phyloP scores from a whole-genome alignment of 108 stramenopile genomes.

The Nitzschia inconspicua region DNA sequence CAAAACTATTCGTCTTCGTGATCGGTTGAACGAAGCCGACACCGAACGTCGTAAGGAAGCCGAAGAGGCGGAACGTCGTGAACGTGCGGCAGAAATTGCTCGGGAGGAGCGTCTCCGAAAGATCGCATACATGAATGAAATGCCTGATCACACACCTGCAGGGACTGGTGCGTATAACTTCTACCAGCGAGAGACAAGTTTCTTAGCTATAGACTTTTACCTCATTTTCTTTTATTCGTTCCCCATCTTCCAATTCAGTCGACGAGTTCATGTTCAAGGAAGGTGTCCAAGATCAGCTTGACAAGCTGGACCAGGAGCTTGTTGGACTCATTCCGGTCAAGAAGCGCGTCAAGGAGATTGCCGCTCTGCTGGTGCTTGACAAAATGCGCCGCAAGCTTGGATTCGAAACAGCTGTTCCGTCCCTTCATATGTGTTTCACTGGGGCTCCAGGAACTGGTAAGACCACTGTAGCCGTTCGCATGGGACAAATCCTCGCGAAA shows the following conservation, averaged over 20 bases:
- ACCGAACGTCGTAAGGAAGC: conserved; percentile 86
- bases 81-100: conserved; percentile 88
- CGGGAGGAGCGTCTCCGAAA: conserved; percentile 87
- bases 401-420: conserved; percentile 95
- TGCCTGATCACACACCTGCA: conserved; percentile 86
- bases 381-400: conserved; percentile 98
- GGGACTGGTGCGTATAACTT: conserved; percentile 76
- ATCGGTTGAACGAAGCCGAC: conserved; percentile 86
- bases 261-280: conserved; percentile 99
- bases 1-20: conserved; percentile 68
- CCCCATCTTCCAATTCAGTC: conserved; percentile 37
- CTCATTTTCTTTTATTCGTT: not conserved
- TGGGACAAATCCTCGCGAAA: conserved; percentile 97
- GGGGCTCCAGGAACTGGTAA: conserved; percentile 98
- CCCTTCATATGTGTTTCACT: conserved; percentile 97
- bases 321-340: conserved; percentile 94
- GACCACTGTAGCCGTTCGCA: conserved; percentile 97
- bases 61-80: conserved; percentile 75
- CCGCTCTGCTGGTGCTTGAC: conserved; percentile 95
- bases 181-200: not conserved
- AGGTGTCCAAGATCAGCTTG: conserved; percentile 94
- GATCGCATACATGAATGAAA: conserved; percentile 92
- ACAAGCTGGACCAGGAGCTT: conserved; percentile 93
- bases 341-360: conserved; percentile 95
- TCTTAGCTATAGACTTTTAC: not conserved